These are phyloP conservation scores for Castanopsis chinensis DNA, from an alignment of 306 rosid genomes.

Conservation along the genomic window DNA sequence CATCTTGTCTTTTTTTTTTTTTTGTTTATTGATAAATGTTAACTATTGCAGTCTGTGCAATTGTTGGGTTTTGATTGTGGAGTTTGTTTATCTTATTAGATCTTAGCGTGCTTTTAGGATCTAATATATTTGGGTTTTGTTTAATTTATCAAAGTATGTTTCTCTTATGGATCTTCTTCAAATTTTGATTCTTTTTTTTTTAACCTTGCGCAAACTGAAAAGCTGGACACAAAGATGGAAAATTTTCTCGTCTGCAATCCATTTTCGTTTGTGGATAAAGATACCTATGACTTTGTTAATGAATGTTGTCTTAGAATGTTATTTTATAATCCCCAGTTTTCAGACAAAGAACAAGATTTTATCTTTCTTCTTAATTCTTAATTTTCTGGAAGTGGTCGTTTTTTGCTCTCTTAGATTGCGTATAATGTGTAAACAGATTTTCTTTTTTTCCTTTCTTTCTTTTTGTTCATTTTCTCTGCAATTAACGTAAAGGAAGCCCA, in stretches of 20 bases:
- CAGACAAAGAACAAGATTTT: neutral
- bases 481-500: neutral
- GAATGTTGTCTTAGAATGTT: neutral
- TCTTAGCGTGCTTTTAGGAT: neutral
- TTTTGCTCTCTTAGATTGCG: neutral
- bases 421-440: neutral
- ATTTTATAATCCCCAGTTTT: neutral
- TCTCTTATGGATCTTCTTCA: too few relatives aligned
- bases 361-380: neutral
- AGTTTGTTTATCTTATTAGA: neutral
- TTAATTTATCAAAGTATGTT: neutral
- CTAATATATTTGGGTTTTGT: neutral
- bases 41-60: too few relatives aligned
- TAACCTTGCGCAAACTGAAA: neutral
- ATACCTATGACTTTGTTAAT: too few relatives aligned
- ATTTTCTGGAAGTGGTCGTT: neutral
- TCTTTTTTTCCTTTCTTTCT: neutral
- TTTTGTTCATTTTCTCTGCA: neutral
- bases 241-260: neutral
- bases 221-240: neutral
- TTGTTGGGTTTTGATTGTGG: neutral
- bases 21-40: too few relatives aligned
- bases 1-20: neutral
- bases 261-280: too few relatives aligned
- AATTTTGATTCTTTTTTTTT: slow-evolving; percentile 8